Percentiles rank a stretch among this genome's conserved stretches.
These are phyloP conservation scores for Turritis glabra DNA, from an alignment of 345 rosid genomes.

Conservation along the genomic window DNA sequence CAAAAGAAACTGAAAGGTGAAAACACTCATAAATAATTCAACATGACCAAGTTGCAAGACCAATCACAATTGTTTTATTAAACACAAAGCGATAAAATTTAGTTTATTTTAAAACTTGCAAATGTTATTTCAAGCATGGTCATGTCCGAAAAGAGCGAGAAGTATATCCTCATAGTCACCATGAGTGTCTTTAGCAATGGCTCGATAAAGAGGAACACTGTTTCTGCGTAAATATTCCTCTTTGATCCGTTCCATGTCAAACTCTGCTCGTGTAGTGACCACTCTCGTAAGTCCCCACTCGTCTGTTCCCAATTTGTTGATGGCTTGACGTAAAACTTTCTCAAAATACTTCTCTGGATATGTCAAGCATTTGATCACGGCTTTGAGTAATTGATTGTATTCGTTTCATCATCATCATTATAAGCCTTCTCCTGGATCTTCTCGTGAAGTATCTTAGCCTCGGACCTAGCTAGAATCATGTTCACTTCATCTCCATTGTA, in stretches of 20 bases:
- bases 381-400: slow-evolving; percentile 63
- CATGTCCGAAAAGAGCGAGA: slow-evolving; percentile 71
- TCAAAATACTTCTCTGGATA: slow-evolving; percentile 79
- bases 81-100: not conserved
- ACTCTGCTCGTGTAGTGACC: slow-evolving; percentile 75
- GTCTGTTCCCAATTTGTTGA: slow-evolving; percentile 78
- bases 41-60: slow-evolving; percentile 3
- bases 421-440: slow-evolving; percentile 70
- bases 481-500: slow-evolving; percentile 84
- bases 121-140: slow-evolving; percentile 43
- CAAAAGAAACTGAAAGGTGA: not conserved
- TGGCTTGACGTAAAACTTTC: slow-evolving; percentile 69
- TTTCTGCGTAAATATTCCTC: slow-evolving; percentile 76
- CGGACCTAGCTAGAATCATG: slow-evolving; percentile 61
- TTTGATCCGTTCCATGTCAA: slow-evolving; percentile 78
- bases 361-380: slow-evolving; percentile 73
- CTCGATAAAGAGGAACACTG: slow-evolving; percentile 67
- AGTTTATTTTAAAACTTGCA: not conserved
- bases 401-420: slow-evolving; percentile 69
- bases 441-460: slow-evolving; percentile 80
- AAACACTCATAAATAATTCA: slow-evolving; percentile 16
- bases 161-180: slow-evolving; percentile 85
- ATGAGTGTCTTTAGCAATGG: slow-evolving; percentile 64
- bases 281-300: slow-evolving; percentile 86
- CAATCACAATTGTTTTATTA: slow-evolving; percentile 19